Evolutionary conservation across 345 rosid species (phyloP), one percentile per base, ranked within the genome.

Genomic region (Eucalyptus marginata): DNA sequence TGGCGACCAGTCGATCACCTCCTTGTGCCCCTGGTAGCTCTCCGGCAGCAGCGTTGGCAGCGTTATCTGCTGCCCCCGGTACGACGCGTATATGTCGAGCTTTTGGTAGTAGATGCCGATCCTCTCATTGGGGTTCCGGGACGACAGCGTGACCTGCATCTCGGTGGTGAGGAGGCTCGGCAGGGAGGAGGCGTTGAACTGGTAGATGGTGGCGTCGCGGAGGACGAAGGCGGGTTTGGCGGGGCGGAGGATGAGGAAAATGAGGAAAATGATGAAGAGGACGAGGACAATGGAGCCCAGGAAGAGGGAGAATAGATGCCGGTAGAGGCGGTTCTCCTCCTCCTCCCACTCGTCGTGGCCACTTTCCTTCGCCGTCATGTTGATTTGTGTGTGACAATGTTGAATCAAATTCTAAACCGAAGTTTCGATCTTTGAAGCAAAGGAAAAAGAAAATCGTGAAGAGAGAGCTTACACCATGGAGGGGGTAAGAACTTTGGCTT

Each of bases 1-100:
- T 1, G 99, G 98, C 0, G 99, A 97, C 99, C 99, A 96, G 17
- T 93, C 91, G 10, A 92, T 88, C 54, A 88, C 86, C 50, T 96
- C 98, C 49, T 91, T 83, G 90, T 94, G 96, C 25, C 96, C 98
- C 88, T 93, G 95, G 94, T 97, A 96, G 16, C 94, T 93, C 16
- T 76, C 58, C 1, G 98, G 99, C 47, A 96, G 92, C 86, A 89
- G 76, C 2, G 94, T 93, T 14, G 95, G 90, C 22, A 90, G 86
- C 4, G 99, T 95, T 49, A 97, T 93, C 93, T 93, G 96, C 88
- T 97, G 99, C 93, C 92, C 92, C 6, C 98, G 95, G 88, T 97
- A 97, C 1, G 98, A 90, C 5, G 95, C 97, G 86, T 91, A 92
- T 47, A 91, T 86, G 68, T 93, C 94, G 54, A 96, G 92, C 66